Base-by-base conservation (phyloP, 371 early-diverging fungal genomes). In the Entomophthora muscae region DNA sequence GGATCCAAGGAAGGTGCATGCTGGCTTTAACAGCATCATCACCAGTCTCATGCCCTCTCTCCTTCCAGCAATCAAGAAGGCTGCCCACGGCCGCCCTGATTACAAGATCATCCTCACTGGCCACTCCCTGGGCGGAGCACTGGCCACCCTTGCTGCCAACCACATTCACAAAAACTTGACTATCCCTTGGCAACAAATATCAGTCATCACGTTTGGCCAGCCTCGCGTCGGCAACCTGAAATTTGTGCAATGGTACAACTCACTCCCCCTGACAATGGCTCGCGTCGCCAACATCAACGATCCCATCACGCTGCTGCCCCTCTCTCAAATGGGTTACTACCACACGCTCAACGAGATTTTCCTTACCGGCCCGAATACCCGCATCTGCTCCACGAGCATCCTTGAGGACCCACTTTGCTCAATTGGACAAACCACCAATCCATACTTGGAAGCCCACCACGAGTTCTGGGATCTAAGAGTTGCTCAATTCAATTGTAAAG, bases 151-250 rank as follows among this genome's bases (percentile, higher is more conserved):
- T 2, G 27, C 51, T 3, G 64, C 33, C n/a, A 3, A 17, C 5
- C 3, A 27, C 7, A 31, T 57, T 21, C 7, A 42, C 13, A 12
- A 13, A 7, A 33, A 5, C 42, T 24, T 27, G 2, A 23, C n/a
- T 5, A 24, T 64, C 1, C n/a, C n/a, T 26, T 53, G 53, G 33
- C 12, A 23, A 3, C 12, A 31, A 0, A 57, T 64, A 12, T 30
- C 24, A 28, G 17, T 64, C 7, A 23, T 32, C 29, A 64, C 64
- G 24, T 64, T 57, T 51, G 64, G 57, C 42, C 51, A 55, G 28
- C 32, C 55, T 12, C 32, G 64, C 0, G 64, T 64, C 12, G 64
- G 64, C 21, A 64, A 64, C 29, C 17, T 23, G 5, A 31, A 56
- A n/a, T 64, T 64, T 31, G 64, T 58, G 17, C 12, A n/a, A 42